Percentiles rank a stretch among this genome's conserved stretches.
These are phyloP conservation scores for Akanthomyces lecanii DNA, from an alignment of 2,329 filamentous ascomycete genomes.

Conservation along the genomic window DNA sequence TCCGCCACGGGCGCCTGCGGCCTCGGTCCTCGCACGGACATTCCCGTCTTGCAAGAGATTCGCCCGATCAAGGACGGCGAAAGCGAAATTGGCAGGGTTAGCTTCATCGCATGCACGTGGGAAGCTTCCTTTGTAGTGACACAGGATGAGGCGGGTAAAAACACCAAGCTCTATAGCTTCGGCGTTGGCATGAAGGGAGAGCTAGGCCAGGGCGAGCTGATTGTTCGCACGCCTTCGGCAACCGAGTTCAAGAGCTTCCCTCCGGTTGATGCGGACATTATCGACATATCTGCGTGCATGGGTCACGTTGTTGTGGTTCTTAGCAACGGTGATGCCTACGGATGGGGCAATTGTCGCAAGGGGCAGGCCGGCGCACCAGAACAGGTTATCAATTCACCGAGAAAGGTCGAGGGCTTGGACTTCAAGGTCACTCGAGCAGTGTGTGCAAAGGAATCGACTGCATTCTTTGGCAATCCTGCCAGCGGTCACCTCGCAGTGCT, in stretches of 20 bases:
- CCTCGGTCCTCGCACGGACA: constrained; percentile 27
- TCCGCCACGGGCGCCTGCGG: constrained; percentile 53
- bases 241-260: constrained; percentile 59
- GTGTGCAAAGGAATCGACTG: constrained; percentile 84
- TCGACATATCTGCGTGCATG: constrained; percentile 68
- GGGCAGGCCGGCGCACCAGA: constrained; percentile 68
- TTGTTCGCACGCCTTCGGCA: constrained; percentile 45
- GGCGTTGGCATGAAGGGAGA: constrained; percentile 69
- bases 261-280: constrained; percentile 52
- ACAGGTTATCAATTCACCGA: constrained; percentile 53
- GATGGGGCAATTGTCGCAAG: constrained; percentile 85
- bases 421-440: constrained; percentile 65
- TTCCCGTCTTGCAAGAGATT: constrained; percentile 37
- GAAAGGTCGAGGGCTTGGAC: constrained; percentile 51
- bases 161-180: constrained; percentile 54
- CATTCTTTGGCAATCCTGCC: constrained; percentile 54
- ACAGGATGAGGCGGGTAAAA: constrained; percentile 38
- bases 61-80: constrained; percentile 31
- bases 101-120: constrained; percentile 70
- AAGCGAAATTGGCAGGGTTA: constrained; percentile 27
- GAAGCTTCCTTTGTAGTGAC: constrained; percentile 63
- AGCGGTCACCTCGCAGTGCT: constrained; percentile 62
- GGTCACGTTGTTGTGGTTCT: constrained; percentile 72
- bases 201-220: constrained; percentile 57
- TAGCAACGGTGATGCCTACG: constrained; percentile 71